These are phyloP conservation scores for Cadophora sp. DNA, from an alignment of 2,329 filamentous ascomycete species.

Conservation along the genomic window DNA sequence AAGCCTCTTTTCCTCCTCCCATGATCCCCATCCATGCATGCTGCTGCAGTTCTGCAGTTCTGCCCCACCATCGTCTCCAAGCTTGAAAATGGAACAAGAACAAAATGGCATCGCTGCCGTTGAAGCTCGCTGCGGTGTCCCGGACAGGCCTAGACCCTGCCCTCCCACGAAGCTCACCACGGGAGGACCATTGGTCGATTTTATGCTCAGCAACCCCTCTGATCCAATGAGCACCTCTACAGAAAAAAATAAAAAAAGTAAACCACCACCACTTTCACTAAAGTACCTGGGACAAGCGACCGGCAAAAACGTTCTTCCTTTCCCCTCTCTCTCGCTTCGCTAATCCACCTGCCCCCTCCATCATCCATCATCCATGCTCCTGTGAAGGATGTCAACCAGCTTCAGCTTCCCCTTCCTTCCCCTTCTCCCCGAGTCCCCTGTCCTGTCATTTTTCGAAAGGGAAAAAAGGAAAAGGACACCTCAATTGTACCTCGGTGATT, in stretches of 20 bases:
- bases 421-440: not conserved
- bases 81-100: slow-evolving; percentile 18
- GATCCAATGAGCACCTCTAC: not conserved
- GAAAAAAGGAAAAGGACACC: no score
- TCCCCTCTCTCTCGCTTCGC: slow-evolving; percentile 7
- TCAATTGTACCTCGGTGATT: slow-evolving; percentile 13
- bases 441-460: not conserved
- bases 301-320: slow-evolving; percentile 16
- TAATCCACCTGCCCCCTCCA: not conserved
- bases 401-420: not conserved
- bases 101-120: not conserved
- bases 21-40: slow-evolving; percentile 8
- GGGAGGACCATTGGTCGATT: not conserved
- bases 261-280: no score
- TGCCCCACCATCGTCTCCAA: slow-evolving; percentile 33
- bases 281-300: not conserved
- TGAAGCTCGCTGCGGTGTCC: slow-evolving; percentile 28
- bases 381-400: not conserved
- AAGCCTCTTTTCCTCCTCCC: slow-evolving; percentile 10
- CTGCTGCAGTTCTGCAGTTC: slow-evolving; percentile 12
- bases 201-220: not conserved
- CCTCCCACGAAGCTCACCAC: not conserved
- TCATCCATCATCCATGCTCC: not conserved
- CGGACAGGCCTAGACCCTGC: slow-evolving; percentile 15
- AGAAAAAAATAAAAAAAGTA: not conserved